Evolutionary conservation across 805 yeast species (phyloP).

Genomic region (Cyberlindnera petersonii): DNA sequence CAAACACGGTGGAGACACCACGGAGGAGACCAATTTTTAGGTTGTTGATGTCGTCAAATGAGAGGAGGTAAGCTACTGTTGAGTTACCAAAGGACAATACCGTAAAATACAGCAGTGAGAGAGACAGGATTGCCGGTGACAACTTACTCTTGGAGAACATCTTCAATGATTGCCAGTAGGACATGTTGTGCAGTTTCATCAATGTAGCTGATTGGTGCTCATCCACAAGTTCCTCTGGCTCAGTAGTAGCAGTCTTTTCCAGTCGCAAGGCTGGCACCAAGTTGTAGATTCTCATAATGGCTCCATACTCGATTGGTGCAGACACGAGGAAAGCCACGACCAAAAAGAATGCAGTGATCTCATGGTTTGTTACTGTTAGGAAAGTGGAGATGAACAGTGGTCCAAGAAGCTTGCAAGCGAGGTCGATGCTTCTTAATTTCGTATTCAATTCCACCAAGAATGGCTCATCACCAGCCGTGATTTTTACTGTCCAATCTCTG

Average conservation of each 20-base stretch:
- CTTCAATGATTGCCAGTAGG: slow-evolving; percentile 13
- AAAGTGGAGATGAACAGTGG: slow-evolving; percentile 35
- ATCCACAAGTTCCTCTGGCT: background rate
- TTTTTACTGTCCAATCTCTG: slow-evolving; percentile 40
- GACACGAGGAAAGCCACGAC: slow-evolving; percentile 30
- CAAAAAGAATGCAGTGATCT: slow-evolving; percentile 27
- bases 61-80: slow-evolving; percentile 34
- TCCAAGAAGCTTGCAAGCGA: slow-evolving; percentile 35
- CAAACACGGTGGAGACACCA: slow-evolving; percentile 31
- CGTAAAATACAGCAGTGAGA: slow-evolving; percentile 32
- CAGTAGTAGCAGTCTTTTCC: background rate
- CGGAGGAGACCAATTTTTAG: slow-evolving; percentile 32
- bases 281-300: slow-evolving; percentile 33
- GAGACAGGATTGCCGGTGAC: slow-evolving; percentile 30
- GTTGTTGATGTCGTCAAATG: slow-evolving; percentile 29
- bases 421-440: slow-evolving; percentile 36
- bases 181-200: slow-evolving; percentile 2
- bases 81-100: slow-evolving; percentile 37
- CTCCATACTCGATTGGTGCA: slow-evolving; percentile 30
- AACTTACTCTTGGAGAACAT: slow-evolving; percentile 27
- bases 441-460: slow-evolving; percentile 30
- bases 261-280: slow-evolving; percentile 28
- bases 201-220: background rate
- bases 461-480: slow-evolving; percentile 27
- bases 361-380: slow-evolving; percentile 23